Evolutionary conservation across 2,329 filamentous ascomycete genomes (phyloP), one percentile per base, ranked within the genome.

Genomic region (Hymenoscyphus albidus): DNA sequence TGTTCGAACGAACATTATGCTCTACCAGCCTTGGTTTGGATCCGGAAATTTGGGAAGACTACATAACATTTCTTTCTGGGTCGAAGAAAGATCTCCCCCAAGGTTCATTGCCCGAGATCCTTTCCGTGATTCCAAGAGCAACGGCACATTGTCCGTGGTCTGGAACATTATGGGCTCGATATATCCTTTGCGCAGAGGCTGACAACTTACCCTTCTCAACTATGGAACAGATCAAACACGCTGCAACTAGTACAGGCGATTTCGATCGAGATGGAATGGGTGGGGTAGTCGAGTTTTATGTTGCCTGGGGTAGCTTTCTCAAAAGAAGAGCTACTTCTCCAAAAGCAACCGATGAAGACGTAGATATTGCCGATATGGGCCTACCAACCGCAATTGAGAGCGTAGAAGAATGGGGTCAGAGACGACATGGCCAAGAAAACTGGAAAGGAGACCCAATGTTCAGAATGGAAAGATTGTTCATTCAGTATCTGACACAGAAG

Each of bases 61-160:
- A 93, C 71, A 68, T 74, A 54, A 69, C 71, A 3, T 74, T 72
- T 57, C 63, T 75, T 12, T 71, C 69, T n/a, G 68, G 63, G 5
- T 59, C 65, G 31, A 70, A 68, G 61, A 58, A 63, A 48, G 62
- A 68, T 22, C 48, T 67, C 64, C 77, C 69, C 62, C 78, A 76
- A 70, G 74, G 76, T 63, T 69, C 77, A 73, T 63, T 77, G 63
- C 83, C 77, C 22, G 79, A 80, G 62, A 77, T 90, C 44, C 82
- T 96, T 10, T 85, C 91, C 58, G 84, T 94, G 6, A 81, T 96
- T 2, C 88, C 92, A 71, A 86, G 93, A 69, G 93, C 92, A 13
- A 95, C 93, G 10, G 85, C 88, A 55, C 95, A 98, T 77, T 97
- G 94, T 71, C 93, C 95, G 1, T 96, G 93, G 90, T 96, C 93